These are phyloP conservation scores for Tremellales sp. DNA, from an alignment of 1,284 basidiomycete species.

Conservation along the genomic window DNA sequence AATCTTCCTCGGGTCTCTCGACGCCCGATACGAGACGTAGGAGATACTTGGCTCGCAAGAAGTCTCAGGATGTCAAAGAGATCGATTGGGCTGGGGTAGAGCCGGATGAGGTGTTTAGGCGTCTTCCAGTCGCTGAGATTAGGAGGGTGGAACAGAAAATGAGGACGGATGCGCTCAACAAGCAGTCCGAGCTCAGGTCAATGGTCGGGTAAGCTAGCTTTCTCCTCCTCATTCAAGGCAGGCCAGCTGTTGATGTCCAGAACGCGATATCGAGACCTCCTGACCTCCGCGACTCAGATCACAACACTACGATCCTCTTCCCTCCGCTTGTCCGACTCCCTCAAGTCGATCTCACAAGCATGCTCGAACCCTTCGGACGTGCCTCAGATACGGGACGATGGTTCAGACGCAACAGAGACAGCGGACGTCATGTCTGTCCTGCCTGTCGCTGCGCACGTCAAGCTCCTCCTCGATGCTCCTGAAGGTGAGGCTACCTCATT, in stretches of 20 bases:
- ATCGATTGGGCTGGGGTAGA: constrained; percentile 52
- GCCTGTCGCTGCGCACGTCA: constrained; percentile 76
- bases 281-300: constrained; percentile 85
- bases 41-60: background rate
- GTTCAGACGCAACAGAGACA: constrained; percentile 8
- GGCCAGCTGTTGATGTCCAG: constrained; percentile 49
- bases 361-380: constrained; percentile 37
- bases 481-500: constrained; percentile 53
- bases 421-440: constrained; percentile 60
- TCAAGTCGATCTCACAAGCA: constrained; percentile 33
- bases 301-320: constrained; percentile 56
- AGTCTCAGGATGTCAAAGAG: background rate
- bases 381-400: constrained; percentile 10
- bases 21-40: constrained; percentile 3
- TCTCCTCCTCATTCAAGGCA: background rate
- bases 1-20: constrained; percentile 1
- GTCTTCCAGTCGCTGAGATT: constrained; percentile 69
- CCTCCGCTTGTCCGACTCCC: constrained; percentile 49
- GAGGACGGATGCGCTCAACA: constrained; percentile 80
- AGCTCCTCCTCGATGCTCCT: constrained; percentile 78
- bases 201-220: constrained; percentile 94
- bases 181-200: constrained; percentile 82
- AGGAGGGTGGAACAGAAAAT: constrained; percentile 66
- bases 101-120: constrained; percentile 75
- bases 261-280: constrained; percentile 87